Evolutionary conservation across 345 rosid genomes (phyloP).

Genomic region (Melaleuca alternifolia): DNA sequence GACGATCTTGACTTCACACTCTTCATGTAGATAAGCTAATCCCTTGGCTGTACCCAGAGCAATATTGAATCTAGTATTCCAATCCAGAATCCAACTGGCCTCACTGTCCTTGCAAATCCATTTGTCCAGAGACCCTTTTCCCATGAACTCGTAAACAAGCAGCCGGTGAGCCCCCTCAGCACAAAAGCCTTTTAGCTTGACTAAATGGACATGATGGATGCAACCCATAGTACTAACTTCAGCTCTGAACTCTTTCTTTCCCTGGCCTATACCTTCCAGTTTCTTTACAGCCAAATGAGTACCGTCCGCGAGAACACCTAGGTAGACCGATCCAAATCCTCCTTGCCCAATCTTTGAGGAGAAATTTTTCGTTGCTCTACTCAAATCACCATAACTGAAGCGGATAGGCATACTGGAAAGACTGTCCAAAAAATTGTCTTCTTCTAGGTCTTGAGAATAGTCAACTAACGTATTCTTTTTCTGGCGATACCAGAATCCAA

Average conservation of each 20-base stretch:
- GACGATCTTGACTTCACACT: slow-evolving; percentile 31
- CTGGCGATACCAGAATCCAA: slow-evolving; percentile 12
- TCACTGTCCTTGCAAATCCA: slow-evolving; percentile 24
- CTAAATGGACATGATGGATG: slow-evolving; percentile 37
- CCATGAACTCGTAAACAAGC: slow-evolving; percentile 48
- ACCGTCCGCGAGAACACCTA: slow-evolving; percentile 18
- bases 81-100: slow-evolving; percentile 13
- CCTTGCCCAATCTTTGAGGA: slow-evolving; percentile 29
- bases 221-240: slow-evolving; percentile 39
- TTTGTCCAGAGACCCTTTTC: slow-evolving; percentile 32
- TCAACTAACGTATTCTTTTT: not conserved
- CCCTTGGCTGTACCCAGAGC: slow-evolving; percentile 33
- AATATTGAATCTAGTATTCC: slow-evolving; percentile 28
- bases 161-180: slow-evolving; percentile 29
- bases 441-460: slow-evolving; percentile 17
- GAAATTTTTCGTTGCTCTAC: slow-evolving; percentile 23
- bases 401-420: slow-evolving; percentile 18
- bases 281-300: slow-evolving; percentile 23
- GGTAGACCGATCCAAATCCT: slow-evolving; percentile 35
- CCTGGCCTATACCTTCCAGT: slow-evolving; percentile 31
- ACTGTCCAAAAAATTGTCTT: slow-evolving; percentile 14
- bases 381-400: slow-evolving; percentile 19
- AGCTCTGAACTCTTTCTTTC: slow-evolving; percentile 31
- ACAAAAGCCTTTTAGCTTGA: slow-evolving; percentile 49
- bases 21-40: slow-evolving; percentile 38